These are phyloP conservation scores for Lasiodiplodia hormozganensis DNA, from an alignment of 2,329 filamentous ascomycete species.

Conservation along the genomic window DNA sequence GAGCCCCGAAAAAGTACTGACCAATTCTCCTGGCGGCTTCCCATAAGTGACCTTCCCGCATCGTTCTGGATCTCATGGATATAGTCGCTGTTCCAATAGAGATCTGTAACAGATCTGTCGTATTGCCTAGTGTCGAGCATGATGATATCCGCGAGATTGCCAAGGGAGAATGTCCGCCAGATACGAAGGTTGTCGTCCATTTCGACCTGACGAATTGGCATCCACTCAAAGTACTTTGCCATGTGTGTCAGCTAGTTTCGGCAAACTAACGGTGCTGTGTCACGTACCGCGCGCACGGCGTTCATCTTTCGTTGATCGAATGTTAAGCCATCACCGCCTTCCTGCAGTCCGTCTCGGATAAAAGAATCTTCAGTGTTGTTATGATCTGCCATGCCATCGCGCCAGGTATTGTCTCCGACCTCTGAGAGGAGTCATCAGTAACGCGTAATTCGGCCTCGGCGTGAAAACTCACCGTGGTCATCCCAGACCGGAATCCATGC, in stretches of 20 bases:
- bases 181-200: slow-evolving; percentile 50
- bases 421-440: slow-evolving; percentile 34
- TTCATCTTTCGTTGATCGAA: slow-evolving; percentile 57
- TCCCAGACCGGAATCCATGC: slow-evolving; percentile 53
- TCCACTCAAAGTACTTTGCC: slow-evolving; percentile 51
- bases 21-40: slow-evolving; percentile 75
- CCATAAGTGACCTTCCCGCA: slow-evolving; percentile 73
- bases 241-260: not conserved
- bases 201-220: slow-evolving; percentile 48
- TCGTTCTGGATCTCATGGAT: slow-evolving; percentile 70
- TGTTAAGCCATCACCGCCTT: slow-evolving; percentile 38
- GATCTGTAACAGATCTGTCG: slow-evolving; percentile 52
- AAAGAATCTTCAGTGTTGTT: slow-evolving; percentile 55
- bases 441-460: not conserved
- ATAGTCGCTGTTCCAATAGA: slow-evolving; percentile 67
- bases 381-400: slow-evolving; percentile 48
- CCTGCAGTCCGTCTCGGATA: slow-evolving; percentile 39
- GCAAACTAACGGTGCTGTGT: not conserved
- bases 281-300: slow-evolving; percentile 46
- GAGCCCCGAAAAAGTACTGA: not conserved
- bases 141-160: slow-evolving; percentile 50
- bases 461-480: slow-evolving; percentile 37
- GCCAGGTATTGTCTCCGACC: slow-evolving; percentile 50
- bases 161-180: slow-evolving; percentile 52
- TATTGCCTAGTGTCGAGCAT: slow-evolving; percentile 54